A percentile compares a stretch with the other conserved stretches of the same genome.
Conservation (phyloP, 2,329 filamentous ascomycete genomes). For the Colletotrichum horii region DNA sequence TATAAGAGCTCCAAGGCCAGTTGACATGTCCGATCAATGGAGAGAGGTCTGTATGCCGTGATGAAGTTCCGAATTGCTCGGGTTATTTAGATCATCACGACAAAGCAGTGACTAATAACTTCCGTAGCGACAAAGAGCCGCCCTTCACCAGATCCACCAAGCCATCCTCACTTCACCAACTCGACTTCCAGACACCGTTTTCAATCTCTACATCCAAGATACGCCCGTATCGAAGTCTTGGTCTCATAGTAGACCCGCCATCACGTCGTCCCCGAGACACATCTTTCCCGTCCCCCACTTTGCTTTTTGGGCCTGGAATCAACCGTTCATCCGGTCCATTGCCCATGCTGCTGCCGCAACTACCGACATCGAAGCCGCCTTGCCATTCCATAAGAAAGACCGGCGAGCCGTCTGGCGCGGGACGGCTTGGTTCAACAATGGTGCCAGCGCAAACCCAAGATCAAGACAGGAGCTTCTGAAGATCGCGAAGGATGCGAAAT, state of each 20-base stretch:
- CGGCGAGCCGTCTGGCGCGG: conserved; percentile 55
- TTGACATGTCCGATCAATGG: conserved; percentile 50
- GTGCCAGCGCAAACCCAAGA: conserved; percentile 36
- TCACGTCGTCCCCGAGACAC: conserved; percentile 37
- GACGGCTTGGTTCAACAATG: conserved; percentile 54
- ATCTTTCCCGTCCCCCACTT: conserved; percentile 62
- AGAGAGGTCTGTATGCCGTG: conserved; percentile 31
- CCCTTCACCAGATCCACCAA: conserved; percentile 58
- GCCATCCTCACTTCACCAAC: conserved; percentile 55
- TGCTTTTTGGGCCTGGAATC: conserved; percentile 59
- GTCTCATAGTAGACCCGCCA: conserved; percentile 52
- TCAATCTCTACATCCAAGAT: conserved; percentile 58
- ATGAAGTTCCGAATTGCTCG: neutral
- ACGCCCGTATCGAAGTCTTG: conserved; percentile 47
- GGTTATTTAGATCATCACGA: neutral
- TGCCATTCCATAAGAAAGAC: conserved; percentile 35
- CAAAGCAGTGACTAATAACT: neutral
- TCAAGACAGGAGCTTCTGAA: conserved; percentile 45
- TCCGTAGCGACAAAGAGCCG: conserved; percentile 50
- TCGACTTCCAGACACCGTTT: conserved; percentile 53
- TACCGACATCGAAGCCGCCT: conserved; percentile 35
- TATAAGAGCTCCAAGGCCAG: conserved; percentile 43
- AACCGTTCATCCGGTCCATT: conserved; percentile 53
- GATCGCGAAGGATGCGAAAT: conserved; percentile 37
- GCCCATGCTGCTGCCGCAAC: conserved; percentile 43